Conservation (phyloP, 2,329 filamentous ascomycete genomes). For the Pseudonectria foliicola region DNA sequence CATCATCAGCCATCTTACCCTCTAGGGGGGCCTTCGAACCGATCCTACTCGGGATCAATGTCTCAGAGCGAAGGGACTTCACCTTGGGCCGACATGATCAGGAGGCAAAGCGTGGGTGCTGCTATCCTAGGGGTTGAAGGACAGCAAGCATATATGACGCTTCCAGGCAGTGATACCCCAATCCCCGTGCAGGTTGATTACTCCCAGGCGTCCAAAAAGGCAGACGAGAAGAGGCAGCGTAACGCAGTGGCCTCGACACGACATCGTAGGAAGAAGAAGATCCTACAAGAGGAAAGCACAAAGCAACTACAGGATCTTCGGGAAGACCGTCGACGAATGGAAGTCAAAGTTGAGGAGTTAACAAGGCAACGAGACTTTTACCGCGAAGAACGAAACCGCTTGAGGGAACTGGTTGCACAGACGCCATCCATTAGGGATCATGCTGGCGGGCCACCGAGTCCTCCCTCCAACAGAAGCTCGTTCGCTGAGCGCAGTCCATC, state of each 20-base stretch:
- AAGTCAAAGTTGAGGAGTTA: slow-evolving; percentile 43
- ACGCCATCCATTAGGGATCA: slow-evolving; percentile 49
- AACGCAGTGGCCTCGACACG: slow-evolving; percentile 82
- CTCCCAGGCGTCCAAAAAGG: slow-evolving; percentile 72
- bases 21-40: slow-evolving; percentile 13
- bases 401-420: slow-evolving; percentile 58
- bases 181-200: slow-evolving; percentile 66
- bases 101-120: slow-evolving; percentile 21
- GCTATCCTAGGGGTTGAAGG: slow-evolving; percentile 24
- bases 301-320: slow-evolving; percentile 63
- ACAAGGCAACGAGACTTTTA: slow-evolving; percentile 67
- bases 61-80: slow-evolving; percentile 17
- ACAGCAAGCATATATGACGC: slow-evolving; percentile 32
- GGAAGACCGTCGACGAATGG: slow-evolving; percentile 58
- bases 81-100: slow-evolving; percentile 27
- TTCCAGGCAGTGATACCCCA: slow-evolving; percentile 31
- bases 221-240: slow-evolving; percentile 76
- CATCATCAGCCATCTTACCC: slow-evolving; percentile 16
- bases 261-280: slow-evolving; percentile 75
- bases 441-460: slow-evolving; percentile 47
- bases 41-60: slow-evolving; percentile 14
- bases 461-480: slow-evolving; percentile 31
- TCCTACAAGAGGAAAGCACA: slow-evolving; percentile 68
- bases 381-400: slow-evolving; percentile 62
- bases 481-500: slow-evolving; percentile 33